Percentiles rank a stretch among this genome's conserved stretches.
These are phyloP conservation scores for Corynascus novoguineensis DNA, from an alignment of 495 filamentous ascomycete species.

Conservation along the genomic window DNA sequence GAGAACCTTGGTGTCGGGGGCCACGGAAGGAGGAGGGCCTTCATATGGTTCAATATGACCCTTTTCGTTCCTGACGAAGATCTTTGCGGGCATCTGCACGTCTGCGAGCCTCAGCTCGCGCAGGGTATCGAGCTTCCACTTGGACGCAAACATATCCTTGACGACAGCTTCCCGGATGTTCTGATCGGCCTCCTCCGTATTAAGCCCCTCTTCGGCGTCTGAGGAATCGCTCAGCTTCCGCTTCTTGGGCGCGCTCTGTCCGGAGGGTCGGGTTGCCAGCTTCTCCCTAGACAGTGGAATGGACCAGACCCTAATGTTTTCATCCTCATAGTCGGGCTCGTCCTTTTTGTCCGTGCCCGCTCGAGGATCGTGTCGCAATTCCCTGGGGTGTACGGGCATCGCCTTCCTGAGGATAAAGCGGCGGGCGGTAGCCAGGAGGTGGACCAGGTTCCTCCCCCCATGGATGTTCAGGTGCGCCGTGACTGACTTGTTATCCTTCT, in stretches of 20 bases:
- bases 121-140: constrained; percentile 66
- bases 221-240: constrained; percentile 20
- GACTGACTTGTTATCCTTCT: neutral
- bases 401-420: constrained; percentile 83
- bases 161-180: constrained; percentile 56
- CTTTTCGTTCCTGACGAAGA: constrained; percentile 61
- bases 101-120: constrained; percentile 57
- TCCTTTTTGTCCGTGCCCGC: constrained; percentile 2
- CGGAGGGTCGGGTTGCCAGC: neutral
- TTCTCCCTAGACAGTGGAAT: constrained; percentile 43
- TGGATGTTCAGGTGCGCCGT: constrained; percentile 58
- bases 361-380: constrained; percentile 49
- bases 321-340: constrained; percentile 65
- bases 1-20: constrained; percentile 66
- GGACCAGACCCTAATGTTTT: constrained; percentile 75
- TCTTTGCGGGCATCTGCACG: constrained; percentile 59
- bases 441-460: constrained; percentile 69
- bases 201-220: neutral
- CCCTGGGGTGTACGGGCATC: constrained; percentile 61
- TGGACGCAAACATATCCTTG: constrained; percentile 73
- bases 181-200: constrained; percentile 26
- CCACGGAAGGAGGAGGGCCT: constrained; percentile 52
- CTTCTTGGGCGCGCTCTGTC: constrained; percentile 12
- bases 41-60: constrained; percentile 64
- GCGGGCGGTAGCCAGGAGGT: constrained; percentile 74